These are phyloP conservation scores for Boechera stricta DNA, from an alignment of 345 rosid species.

Conservation along the genomic window DNA sequence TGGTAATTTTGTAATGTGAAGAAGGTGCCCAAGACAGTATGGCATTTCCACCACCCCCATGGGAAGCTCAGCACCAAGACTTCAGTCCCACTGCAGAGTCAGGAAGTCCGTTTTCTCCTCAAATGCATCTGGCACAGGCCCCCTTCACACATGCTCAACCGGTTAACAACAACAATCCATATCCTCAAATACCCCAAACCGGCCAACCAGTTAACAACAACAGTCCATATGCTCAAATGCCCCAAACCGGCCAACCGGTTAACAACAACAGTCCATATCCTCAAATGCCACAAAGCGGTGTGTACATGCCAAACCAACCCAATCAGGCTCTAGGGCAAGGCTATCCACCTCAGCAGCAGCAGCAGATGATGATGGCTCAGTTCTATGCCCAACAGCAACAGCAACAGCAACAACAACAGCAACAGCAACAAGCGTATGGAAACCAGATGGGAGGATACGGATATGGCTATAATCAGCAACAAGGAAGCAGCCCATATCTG, in stretches of 20 bases:
- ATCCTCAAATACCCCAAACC: constrained; percentile 57
- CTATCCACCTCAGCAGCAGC: constrained; percentile 58
- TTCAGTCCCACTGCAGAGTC: constrained; percentile 55
- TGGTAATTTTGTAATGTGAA: constrained; percentile 41
- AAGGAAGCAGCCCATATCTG: constrained; percentile 64
- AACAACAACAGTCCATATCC: constrained; percentile 50
- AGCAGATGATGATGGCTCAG: constrained; percentile 60
- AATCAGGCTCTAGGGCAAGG: constrained; percentile 37
- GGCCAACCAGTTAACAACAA: constrained; percentile 55
- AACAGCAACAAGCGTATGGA: constrained; percentile 55
- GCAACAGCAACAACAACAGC: constrained; percentile 68
- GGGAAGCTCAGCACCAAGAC: constrained; percentile 90
- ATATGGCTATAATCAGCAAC: constrained; percentile 76
- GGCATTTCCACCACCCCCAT: constrained; percentile 91
- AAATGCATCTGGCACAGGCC: constrained; percentile 63
- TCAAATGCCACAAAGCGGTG: constrained; percentile 63
- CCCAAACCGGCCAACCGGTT: constrained; percentile 59
- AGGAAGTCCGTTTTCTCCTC: constrained; percentile 63
- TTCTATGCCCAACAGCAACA: constrained; percentile 47
- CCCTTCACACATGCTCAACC: constrained; percentile 56
- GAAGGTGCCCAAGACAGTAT: constrained; percentile 65
- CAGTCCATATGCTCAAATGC: constrained; percentile 52
- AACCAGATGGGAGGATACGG: constrained; percentile 63
- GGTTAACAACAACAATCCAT: constrained; percentile 42
- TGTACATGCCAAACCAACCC: constrained; percentile 57